Evolutionary conservation across 805 yeast genomes (phyloP).

Genomic region (Metschnikowia reukaufii): DNA sequence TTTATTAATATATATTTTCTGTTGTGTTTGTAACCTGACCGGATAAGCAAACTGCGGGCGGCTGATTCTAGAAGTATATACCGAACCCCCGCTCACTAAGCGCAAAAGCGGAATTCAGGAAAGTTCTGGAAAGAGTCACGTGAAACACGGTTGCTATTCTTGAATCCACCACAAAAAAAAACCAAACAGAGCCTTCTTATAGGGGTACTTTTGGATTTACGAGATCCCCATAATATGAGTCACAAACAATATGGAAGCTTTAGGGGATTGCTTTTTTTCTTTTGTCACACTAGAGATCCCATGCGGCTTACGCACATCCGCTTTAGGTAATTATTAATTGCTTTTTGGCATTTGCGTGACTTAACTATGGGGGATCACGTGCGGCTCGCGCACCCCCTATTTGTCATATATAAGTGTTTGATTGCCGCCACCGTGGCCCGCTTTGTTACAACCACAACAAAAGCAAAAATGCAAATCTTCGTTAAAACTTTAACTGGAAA

Average conservation of each 20-base stretch:
- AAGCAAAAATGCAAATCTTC: constrained; percentile 37
- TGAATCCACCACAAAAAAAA: too few relatives aligned
- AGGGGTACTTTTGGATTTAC: too few relatives aligned
- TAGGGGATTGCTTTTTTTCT: background rate
- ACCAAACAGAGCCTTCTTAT: too few relatives aligned
- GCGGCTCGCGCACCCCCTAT: constrained; percentile 18
- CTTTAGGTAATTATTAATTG: constrained; percentile 12
- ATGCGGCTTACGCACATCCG: constrained; percentile 9
- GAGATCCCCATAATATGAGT: too few relatives aligned
- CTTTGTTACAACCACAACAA: constrained; percentile 7
- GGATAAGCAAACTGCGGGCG: too few relatives aligned
- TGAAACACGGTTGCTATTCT: too few relatives aligned
- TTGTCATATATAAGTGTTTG: constrained; percentile 20
- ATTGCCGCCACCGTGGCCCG: constrained; percentile 18
- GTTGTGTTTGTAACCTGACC: too few relatives aligned
- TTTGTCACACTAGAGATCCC: constrained; percentile 1
- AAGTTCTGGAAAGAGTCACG: too few relatives aligned
- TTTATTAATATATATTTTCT: too few relatives aligned
- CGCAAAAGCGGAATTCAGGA: background rate
- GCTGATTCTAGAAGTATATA: too few relatives aligned
- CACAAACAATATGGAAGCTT: too few relatives aligned
- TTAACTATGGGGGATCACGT: constrained; percentile 18
- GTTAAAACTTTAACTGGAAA: constrained; percentile 59
- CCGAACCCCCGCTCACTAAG: background rate
- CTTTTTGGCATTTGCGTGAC: constrained; percentile 21